A percentile compares a stretch with the other conserved stretches of the same genome.
These are phyloP conservation scores for Vanderwaltozyma tropicalis DNA, from an alignment of 805 yeast genomes.

Conservation along the genomic window DNA sequence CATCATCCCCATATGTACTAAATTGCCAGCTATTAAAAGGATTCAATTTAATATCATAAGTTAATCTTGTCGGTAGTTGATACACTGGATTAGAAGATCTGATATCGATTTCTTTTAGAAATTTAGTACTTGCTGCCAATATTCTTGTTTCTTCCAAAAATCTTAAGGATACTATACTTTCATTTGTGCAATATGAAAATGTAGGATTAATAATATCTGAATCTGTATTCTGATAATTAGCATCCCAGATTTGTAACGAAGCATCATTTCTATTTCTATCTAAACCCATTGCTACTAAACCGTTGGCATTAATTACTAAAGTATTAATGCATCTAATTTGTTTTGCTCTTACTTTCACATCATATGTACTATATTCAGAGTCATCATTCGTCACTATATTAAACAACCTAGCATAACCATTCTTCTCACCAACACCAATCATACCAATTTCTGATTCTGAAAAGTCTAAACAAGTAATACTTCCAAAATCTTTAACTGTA, in stretches of 20 bases:
- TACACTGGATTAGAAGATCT: conserved; percentile 53
- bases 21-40: conserved; percentile 59
- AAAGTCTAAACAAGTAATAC: conserved; percentile 57
- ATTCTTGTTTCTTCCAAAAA: conserved; percentile 56
- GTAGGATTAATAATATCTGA: conserved; percentile 46
- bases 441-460: conserved; percentile 46
- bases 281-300: conserved; percentile 64
- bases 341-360: conserved; percentile 39
- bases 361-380: conserved; percentile 10
- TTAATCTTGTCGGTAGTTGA: conserved; percentile 67
- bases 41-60: conserved; percentile 57
- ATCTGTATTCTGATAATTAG: conserved; percentile 46
- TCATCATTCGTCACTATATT: conserved; percentile 35
- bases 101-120: conserved; percentile 66
- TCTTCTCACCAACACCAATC: conserved; percentile 64
- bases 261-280: conserved; percentile 71
- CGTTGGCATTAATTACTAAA: conserved; percentile 53
- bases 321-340: conserved; percentile 70
- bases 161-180: conserved; percentile 56
- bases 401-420: conserved; percentile 54
- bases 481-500: conserved; percentile 54
- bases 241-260: conserved; percentile 72
- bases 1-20: conserved; percentile 73
- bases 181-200: conserved; percentile 56
- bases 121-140: conserved; percentile 67